A percentile compares a stretch with the other conserved stretches of the same genome.
These are phyloP conservation scores for Fusarium sororula DNA, from an alignment of 2,329 filamentous ascomycete genomes.

Conservation along the genomic window DNA sequence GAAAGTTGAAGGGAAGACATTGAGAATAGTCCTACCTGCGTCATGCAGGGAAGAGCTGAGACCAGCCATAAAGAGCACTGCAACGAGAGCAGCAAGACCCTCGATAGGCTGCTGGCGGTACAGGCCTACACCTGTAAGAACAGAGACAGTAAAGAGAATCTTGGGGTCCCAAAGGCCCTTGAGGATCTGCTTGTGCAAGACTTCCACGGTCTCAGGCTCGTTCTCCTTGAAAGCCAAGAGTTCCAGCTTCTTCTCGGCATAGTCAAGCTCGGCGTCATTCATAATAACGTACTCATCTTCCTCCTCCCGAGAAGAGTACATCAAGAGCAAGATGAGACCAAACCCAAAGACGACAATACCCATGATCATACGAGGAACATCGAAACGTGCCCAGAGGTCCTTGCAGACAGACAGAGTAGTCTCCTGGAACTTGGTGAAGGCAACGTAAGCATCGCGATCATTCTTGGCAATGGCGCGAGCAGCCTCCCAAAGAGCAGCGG, in stretches of 20 bases:
- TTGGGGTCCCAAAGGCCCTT: conserved; percentile 49
- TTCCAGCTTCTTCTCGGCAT: conserved; percentile 67
- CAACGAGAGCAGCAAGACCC: conserved; percentile 52
- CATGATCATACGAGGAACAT: conserved; percentile 83
- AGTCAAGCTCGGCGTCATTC: conserved; percentile 67
- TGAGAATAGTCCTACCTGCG: conserved; percentile 55
- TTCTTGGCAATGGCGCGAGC: conserved; percentile 53
- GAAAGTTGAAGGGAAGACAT: conserved; percentile 74
- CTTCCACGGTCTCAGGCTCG: conserved; percentile 53
- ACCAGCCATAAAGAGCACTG: conserved; percentile 52
- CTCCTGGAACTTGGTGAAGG: conserved; percentile 78
- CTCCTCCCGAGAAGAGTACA: conserved; percentile 73
- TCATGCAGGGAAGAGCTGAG: conserved; percentile 55
- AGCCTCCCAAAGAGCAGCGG: conserved; percentile 58
- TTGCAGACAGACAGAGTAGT: conserved; percentile 84
- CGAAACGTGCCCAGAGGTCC: conserved; percentile 89
- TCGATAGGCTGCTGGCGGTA: conserved; percentile 47
- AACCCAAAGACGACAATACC: conserved; percentile 77
- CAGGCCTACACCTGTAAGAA: conserved; percentile 43
- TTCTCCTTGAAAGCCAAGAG: conserved; percentile 51
- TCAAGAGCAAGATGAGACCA: conserved; percentile 73
- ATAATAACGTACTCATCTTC: conserved; percentile 64
- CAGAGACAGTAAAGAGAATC: conserved; percentile 45
- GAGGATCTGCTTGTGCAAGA: conserved; percentile 47
- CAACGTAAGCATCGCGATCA: conserved; percentile 57